Evolutionary conservation across 495 filamentous ascomycete genomes (phyloP).

Genomic region (Trichoderma orchidacearum): DNA sequence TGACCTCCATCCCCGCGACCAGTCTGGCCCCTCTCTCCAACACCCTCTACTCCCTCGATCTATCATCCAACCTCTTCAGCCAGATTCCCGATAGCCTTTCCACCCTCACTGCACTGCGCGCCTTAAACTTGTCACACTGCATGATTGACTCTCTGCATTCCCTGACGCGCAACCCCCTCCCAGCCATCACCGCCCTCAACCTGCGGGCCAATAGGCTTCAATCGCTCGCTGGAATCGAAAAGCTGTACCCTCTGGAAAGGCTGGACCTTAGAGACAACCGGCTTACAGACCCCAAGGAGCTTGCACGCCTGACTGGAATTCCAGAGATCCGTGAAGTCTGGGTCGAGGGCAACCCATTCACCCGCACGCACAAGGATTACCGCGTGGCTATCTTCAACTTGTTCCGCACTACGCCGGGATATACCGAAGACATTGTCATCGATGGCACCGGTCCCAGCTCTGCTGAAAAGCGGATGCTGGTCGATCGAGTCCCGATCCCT

Average conservation of each 20-base stretch:
- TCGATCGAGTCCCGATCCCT: slow-evolving; percentile 67
- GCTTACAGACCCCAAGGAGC: slow-evolving; percentile 76
- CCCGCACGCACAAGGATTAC: slow-evolving; percentile 72
- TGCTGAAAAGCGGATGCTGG: slow-evolving; percentile 68
- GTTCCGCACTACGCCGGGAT: slow-evolving; percentile 85
- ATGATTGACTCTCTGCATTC: slow-evolving; percentile 96
- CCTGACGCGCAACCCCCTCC: slow-evolving; percentile 70
- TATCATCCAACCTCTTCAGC: slow-evolving; percentile 81
- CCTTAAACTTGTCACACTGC: slow-evolving; percentile 85
- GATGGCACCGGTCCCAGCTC: slow-evolving; percentile 71
- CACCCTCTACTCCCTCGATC: slow-evolving; percentile 77
- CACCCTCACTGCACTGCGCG: slow-evolving; percentile 65
- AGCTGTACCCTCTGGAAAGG: slow-evolving; percentile 73
- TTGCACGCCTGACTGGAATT: slow-evolving; percentile 78
- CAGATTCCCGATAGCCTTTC: slow-evolving; percentile 85
- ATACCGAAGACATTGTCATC: slow-evolving; percentile 79
- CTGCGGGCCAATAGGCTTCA: slow-evolving; percentile 77
- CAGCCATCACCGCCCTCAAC: slow-evolving; percentile 87
- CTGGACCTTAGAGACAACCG: slow-evolving; percentile 88
- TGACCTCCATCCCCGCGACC: slow-evolving; percentile 60
- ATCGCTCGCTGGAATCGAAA: slow-evolving; percentile 84
- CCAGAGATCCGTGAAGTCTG: slow-evolving; percentile 88
- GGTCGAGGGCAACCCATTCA: slow-evolving; percentile 81
- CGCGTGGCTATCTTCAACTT: slow-evolving; percentile 89
- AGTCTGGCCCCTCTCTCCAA: slow-evolving; percentile 72